Evolutionary conservation across 352 stramenopile species (phyloP).

Genomic region (Pythium pyrilobum): DNA sequence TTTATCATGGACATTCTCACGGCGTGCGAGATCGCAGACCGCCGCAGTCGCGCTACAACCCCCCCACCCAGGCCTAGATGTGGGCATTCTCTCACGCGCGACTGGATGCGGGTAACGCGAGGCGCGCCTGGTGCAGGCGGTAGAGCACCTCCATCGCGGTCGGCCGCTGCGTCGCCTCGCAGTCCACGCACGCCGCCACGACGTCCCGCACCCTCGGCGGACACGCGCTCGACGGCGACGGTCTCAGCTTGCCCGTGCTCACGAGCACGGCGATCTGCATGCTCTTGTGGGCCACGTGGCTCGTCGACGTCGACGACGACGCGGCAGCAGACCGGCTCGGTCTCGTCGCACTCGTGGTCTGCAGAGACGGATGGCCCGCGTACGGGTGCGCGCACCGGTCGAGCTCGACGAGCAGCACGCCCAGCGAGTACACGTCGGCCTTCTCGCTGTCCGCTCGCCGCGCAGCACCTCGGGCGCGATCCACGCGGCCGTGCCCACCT

Average conservation of each 20-base stretch:
- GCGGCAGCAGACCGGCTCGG: background rate
- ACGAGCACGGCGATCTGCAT: constrained; percentile 17
- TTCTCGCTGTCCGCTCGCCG: constrained; percentile 19
- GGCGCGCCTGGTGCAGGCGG: too few relatives aligned
- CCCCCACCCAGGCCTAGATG: too few relatives aligned
- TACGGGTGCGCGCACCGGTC: constrained; percentile 17
- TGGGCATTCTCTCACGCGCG: too few relatives aligned
- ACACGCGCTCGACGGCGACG: constrained; percentile 4
- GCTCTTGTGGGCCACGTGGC: background rate
- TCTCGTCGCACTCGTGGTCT: background rate
- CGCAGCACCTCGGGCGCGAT: constrained; percentile 22
- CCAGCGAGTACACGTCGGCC: constrained; percentile 25
- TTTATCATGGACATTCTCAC: constrained; percentile 27
- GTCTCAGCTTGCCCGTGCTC: constrained; percentile 13
- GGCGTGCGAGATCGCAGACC: constrained; percentile 21
- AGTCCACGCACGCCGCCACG: constrained; percentile 9
- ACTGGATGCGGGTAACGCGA: too few relatives aligned
- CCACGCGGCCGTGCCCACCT: constrained; percentile 19
- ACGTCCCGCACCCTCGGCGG: constrained; percentile 8
- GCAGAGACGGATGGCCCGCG: background rate
- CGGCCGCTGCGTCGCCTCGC: background rate
- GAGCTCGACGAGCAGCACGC: constrained; percentile 20
- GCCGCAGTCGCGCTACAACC: constrained; percentile 47
- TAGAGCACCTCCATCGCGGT: constrained; percentile 16
- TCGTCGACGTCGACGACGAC: background rate